Conservation (phyloP, 805 yeast genomes). For the Nakazawaea molendinolei region DNA sequence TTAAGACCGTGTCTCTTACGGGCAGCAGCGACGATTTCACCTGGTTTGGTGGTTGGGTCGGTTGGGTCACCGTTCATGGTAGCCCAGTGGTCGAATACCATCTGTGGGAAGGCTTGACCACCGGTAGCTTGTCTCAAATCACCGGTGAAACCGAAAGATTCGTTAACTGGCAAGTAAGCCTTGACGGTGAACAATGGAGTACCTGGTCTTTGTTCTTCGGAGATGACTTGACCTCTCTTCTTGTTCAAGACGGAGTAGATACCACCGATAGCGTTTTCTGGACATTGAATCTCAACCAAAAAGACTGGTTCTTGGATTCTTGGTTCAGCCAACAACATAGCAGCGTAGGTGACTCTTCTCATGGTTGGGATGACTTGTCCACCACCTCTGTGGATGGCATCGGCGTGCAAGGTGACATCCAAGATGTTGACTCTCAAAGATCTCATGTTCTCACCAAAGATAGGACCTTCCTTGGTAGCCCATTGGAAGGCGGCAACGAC, state of each 20-base stretch:
- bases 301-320: conserved; percentile 98
- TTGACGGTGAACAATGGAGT: conserved; percentile 99
- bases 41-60: conserved; percentile 71
- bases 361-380: conserved; percentile 99
- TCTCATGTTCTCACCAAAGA: conserved; percentile 94
- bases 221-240: conserved; percentile 99
- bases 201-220: conserved; percentile 99
- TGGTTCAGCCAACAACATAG: conserved; percentile 97
- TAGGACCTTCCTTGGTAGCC: conserved; percentile 99
- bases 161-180: conserved; percentile 99
- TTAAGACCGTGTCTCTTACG: conserved; percentile 97
- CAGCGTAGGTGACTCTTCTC: conserved; percentile 99
- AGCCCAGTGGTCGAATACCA: conserved; percentile 99
- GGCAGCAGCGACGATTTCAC: conserved; percentile 49
- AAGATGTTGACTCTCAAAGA: conserved; percentile 95
- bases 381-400: conserved; percentile 99
- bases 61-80: conserved; percentile 86
- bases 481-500: conserved; percentile 99
- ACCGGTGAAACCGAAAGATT: conserved; percentile 99
- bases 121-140: conserved; percentile 99
- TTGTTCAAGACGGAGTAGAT: conserved; percentile 98
- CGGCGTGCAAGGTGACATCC: conserved; percentile 99
- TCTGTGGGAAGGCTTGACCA: conserved; percentile 99
- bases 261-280: conserved; percentile 99
- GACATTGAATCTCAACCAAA: conserved; percentile 99